A percentile compares a stretch with the other conserved stretches of the same genome.
These are phyloP conservation scores for Fusarium sp. DNA, from an alignment of 2,329 filamentous ascomycete species.

Conservation along the genomic window DNA sequence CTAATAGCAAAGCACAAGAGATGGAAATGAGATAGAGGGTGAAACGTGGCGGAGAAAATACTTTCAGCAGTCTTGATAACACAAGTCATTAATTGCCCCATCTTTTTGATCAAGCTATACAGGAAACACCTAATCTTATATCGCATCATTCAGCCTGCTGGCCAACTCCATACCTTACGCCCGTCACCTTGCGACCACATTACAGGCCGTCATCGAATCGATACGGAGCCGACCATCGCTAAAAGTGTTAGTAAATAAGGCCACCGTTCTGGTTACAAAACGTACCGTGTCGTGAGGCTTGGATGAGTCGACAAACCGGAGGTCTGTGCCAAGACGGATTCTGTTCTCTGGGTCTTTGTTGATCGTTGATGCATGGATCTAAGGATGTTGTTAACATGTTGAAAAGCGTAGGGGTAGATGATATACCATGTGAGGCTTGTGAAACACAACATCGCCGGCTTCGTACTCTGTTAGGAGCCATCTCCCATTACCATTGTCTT, in stretches of 20 bases:
- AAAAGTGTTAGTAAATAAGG: not conserved
- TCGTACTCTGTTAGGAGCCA: constrained; percentile 54
- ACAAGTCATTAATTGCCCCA: not conserved
- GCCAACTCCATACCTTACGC: too few species aligned
- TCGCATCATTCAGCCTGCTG: not conserved
- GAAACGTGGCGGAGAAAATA: not conserved
- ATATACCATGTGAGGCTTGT: constrained; percentile 43
- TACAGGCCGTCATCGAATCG: constrained; percentile 6
- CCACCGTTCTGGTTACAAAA: not conserved
- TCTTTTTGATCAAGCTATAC: not conserved
- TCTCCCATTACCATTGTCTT: constrained; percentile 38
- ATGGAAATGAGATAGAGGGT: not conserved
- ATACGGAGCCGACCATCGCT: constrained; percentile 19
- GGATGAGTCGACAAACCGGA: constrained; percentile 26
- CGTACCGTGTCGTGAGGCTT: constrained; percentile 23
- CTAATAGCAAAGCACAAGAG: not conserved
- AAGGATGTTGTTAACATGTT: not conserved
- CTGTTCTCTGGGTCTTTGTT: constrained; percentile 22
- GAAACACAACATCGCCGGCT: constrained; percentile 55
- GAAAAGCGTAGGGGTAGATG: fast-evolving
- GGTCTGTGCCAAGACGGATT: constrained; percentile 27
- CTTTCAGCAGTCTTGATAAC: not conserved
- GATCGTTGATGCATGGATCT: constrained; percentile 29
- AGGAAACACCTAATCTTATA: not conserved
- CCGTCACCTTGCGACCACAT: too few species aligned